These are phyloP conservation scores for Podaxis sp. DNA, from an alignment of 768 basidiomycete species.

Conservation along the genomic window DNA sequence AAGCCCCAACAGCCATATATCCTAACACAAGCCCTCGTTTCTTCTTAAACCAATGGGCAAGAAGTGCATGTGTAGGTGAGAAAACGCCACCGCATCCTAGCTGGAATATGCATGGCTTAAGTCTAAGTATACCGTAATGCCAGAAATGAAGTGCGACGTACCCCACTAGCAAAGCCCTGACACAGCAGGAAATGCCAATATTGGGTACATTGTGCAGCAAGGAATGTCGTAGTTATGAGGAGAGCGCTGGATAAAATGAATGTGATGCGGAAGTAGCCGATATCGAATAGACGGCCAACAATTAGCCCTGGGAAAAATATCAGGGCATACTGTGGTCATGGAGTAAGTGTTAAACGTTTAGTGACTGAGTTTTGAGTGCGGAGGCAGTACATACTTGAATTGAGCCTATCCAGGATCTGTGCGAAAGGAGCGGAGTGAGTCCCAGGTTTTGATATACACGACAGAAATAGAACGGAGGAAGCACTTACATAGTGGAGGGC, in stretches of 20 bases:
- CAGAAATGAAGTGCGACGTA: constrained; percentile 50
- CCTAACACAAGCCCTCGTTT: constrained; percentile 63
- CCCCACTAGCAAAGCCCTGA: constrained; percentile 61
- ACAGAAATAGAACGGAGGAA: background rate
- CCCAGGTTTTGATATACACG: background rate
- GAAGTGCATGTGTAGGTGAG: constrained; percentile 55
- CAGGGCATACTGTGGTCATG: constrained; percentile 39
- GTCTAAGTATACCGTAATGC: constrained; percentile 52
- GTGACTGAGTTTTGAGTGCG: background rate
- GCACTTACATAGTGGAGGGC: constrained; percentile 64
- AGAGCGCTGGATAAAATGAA: constrained; percentile 23
- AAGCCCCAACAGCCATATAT: constrained; percentile 61
- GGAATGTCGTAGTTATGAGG: constrained; percentile 47
- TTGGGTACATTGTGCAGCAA: constrained; percentile 55
- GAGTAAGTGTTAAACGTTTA: background rate
- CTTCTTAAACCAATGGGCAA: constrained; percentile 75
- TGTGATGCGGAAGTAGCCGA: constrained; percentile 60
- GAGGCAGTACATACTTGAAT: constrained; percentile 46
- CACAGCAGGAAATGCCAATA: constrained; percentile 70
- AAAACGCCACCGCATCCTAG: constrained; percentile 59
- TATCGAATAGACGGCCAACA: constrained; percentile 70
- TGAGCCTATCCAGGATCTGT: constrained; percentile 80
- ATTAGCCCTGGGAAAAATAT: constrained; percentile 37
- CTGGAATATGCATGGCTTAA: constrained; percentile 22
- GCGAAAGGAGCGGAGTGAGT: background rate